Percentiles rank a stretch among this genome's conserved stretches.
Conservation (phyloP, 257 asterid species). For the Solanum bulbocastanum region DNA sequence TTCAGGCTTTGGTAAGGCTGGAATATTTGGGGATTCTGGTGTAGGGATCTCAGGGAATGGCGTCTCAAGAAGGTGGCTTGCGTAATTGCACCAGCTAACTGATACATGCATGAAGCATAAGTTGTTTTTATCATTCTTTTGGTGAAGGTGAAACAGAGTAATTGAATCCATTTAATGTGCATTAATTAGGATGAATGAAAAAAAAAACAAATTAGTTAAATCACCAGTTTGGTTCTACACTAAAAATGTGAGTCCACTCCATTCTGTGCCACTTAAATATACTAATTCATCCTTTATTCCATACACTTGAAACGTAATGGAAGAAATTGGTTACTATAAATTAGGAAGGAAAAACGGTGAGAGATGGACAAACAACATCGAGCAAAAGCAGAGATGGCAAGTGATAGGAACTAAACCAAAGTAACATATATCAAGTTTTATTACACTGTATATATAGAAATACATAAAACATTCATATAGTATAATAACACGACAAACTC, state of each 20-base stretch:
- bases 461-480: neutral
- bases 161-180: neutral
- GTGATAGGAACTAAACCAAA: neutral
- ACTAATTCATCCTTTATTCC: neutral
- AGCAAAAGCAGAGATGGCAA: neutral
- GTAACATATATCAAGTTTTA: neutral
- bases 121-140: neutral
- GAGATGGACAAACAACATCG: neutral
- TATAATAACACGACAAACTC: neutral
- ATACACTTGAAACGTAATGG: neutral
- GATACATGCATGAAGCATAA: conserved; percentile 1
- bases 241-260: neutral
- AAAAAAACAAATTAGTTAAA: neutral
- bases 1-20: neutral
- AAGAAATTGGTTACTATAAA: neutral
- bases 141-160: neutral
- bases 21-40: neutral
- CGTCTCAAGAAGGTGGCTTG: conserved; percentile 9
- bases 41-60: neutral
- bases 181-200: neutral
- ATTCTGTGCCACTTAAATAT: neutral
- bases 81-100: neutral
- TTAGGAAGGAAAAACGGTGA: neutral
- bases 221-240: neutral
- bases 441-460: neutral